These are phyloP conservation scores for Leptomonas pyrrhocoris DNA, from an alignment of 208 protist species.

Conservation along the genomic window DNA sequence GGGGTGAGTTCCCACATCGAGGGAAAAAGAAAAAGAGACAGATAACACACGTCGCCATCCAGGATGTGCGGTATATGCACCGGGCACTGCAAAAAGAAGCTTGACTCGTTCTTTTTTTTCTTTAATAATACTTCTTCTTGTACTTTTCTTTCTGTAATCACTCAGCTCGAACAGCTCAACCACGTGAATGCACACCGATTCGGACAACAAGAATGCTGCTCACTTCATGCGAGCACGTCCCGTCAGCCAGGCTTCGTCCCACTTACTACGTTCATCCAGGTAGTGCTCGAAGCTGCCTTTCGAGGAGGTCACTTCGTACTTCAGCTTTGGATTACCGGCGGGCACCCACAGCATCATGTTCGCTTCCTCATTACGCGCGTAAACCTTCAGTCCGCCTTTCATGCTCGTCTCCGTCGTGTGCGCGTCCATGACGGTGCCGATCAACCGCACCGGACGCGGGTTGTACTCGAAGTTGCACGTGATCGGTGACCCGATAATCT, in stretches of 20 bases:
- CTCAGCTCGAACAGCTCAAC: not conserved
- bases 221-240: conserved; percentile 87
- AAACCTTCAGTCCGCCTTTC: conserved; percentile 91
- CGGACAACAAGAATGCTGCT: not conserved
- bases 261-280: conserved; percentile 89
- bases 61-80: too few relatives aligned
- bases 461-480: conserved; percentile 93
- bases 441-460: conserved; percentile 85
- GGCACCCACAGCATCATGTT: conserved; percentile 94
- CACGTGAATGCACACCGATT: not conserved
- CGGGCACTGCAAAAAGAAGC: too few relatives aligned
- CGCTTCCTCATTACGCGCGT: conserved; percentile 88
- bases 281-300: conserved; percentile 91
- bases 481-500: conserved; percentile 84
- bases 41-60: too few relatives aligned
- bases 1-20: too few relatives aligned
- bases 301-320: conserved; percentile 82
- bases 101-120: too few relatives aligned
- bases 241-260: conserved; percentile 92
- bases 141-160: too few relatives aligned
- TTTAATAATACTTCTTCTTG: too few relatives aligned
- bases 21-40: too few relatives aligned
- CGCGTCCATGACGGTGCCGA: conserved; percentile 91
- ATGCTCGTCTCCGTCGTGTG: conserved; percentile 89
- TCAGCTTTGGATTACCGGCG: conserved; percentile 87